A percentile compares a stretch with the other conserved stretches of the same genome.
phyloP scores from a whole-genome alignment of 1,139 yeast genomes.

The Yamadazyma oceani region DNA sequence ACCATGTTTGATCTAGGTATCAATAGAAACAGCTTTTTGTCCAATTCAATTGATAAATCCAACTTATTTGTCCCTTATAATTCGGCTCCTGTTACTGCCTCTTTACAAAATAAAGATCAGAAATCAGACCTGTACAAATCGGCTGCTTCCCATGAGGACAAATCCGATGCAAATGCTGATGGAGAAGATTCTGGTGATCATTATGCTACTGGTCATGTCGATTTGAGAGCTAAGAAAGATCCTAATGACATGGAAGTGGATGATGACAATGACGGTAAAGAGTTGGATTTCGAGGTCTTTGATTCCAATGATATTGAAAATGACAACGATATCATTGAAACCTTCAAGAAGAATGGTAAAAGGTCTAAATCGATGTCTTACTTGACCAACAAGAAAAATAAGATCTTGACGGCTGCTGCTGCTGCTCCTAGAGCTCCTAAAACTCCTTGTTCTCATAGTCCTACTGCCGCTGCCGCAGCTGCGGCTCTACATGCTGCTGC shows the following conservation, averaged over 20 bases:
- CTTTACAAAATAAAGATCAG: slow-evolving; percentile 31
- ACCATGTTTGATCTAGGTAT: slow-evolving; percentile 51
- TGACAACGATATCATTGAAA: slow-evolving; percentile 26
- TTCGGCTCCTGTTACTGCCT: slow-evolving; percentile 77
- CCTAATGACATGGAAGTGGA: slow-evolving; percentile 19
- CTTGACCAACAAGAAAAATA: slow-evolving; percentile 50
- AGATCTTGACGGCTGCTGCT: slow-evolving; percentile 71
- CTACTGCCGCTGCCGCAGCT: slow-evolving; percentile 69
- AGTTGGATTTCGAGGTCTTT: slow-evolving; percentile 42
- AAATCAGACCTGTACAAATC: slow-evolving; percentile 3
- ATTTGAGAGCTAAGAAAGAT: slow-evolving; percentile 1
- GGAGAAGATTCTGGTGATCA: neutral
- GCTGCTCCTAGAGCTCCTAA: slow-evolving; percentile 80
- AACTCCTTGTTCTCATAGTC: slow-evolving; percentile 54
- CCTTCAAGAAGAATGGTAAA: slow-evolving; percentile 45
- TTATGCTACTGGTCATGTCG: slow-evolving; percentile 3
- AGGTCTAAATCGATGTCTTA: slow-evolving; percentile 67
- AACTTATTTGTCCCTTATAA: slow-evolving; percentile 67
- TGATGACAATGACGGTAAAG: slow-evolving; percentile 33
- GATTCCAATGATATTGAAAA: slow-evolving; percentile 33
- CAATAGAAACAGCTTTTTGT: slow-evolving; percentile 45
- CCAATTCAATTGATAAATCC: slow-evolving; percentile 47
- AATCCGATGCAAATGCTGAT: slow-evolving; percentile 10
- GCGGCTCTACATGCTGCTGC: slow-evolving; percentile 78
- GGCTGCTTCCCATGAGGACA: slow-evolving; percentile 4